Evolutionary conservation across 1,284 basidiomycete species (phyloP), one percentile per base, ranked within the genome.

Genomic region (Ustilago nuda): DNA sequence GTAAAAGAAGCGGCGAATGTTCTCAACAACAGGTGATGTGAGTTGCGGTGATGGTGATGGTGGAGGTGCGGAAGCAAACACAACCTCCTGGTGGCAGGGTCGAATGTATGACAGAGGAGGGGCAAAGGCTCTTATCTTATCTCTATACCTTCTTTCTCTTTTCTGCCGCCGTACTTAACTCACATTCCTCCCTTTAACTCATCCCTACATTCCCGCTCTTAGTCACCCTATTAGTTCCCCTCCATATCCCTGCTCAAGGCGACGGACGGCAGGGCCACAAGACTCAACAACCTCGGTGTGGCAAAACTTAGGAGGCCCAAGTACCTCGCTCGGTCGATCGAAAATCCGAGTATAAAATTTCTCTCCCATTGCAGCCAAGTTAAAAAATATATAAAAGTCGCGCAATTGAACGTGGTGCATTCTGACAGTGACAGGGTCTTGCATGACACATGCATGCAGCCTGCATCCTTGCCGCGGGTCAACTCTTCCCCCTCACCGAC

Each of bases 381-480:
- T 37, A 39, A 19, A 39, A 54, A 23, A 8, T 23, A 27, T 12
- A 56, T 30, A 46, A 56, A 46, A 56, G 43, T 45, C 55, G 55
- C 55, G 55, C 43, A 41, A 60, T 51, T 43, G 30, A 41, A 51
- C 58, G 37, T 52, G 58, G 36, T 48, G 48, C 58, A 48, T 48
- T 48, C 19, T 48, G 23, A 27, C 23, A 27, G 23, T 27, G 23
- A 7, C 7, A 30, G 45, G 7, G 48, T 33, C 36, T 19, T 60
- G 58, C 58, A 60, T 48, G 33, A 2, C 45, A 27, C 57, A 41
- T 8, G 13, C 45, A 27, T 30, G n/a, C 45, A 48, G 8, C 1
- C 41, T 45, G 41, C 41, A 13, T 27, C 32, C 17, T 35, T 39
- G 61, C 61, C 61, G n/a, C 8, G 61, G 61, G 35, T 50, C 45